Conservation (phyloP, 768 basidiomycete species). For the Mycena venus region DNA sequence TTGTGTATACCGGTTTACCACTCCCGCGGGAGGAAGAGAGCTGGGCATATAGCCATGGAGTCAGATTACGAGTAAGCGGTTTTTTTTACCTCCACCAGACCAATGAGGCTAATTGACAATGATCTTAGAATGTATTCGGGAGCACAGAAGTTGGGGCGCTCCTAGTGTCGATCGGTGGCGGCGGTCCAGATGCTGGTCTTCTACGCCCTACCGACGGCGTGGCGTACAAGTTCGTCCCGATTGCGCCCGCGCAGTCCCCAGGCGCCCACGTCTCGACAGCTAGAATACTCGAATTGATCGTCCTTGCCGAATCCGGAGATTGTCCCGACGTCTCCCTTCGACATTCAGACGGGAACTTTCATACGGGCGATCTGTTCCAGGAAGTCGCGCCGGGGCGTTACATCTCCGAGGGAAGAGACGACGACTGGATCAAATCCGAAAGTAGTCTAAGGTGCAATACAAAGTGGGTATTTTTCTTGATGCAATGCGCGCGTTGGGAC, state of each 20-base stretch:
- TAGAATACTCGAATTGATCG: conserved; percentile 76
- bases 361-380: conserved; percentile 87
- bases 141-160: conserved; percentile 86
- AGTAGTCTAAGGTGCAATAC: conserved; percentile 86
- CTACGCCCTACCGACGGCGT: conserved; percentile 73
- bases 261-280: conserved; percentile 67
- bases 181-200: conserved; percentile 62
- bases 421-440: conserved; percentile 90
- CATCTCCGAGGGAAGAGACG: conserved; percentile 78
- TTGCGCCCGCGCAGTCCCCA: conserved; percentile 55
- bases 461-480: conserved; percentile 53
- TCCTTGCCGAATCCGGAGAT: conserved; percentile 75
- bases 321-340: conserved; percentile 75
- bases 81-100: neutral
- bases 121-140: conserved; percentile 78
- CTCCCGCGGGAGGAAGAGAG: conserved; percentile 78
- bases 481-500: neutral
- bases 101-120: neutral
- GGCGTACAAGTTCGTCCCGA: conserved; percentile 76
- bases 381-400: conserved; percentile 71
- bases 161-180: conserved; percentile 70
- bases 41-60: conserved; percentile 74
- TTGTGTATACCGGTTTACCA: conserved; percentile 75
- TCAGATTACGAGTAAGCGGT: conserved; percentile 72
- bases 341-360: conserved; percentile 76